Percentiles rank a stretch among this genome's conserved stretches.
These are phyloP conservation scores for Knufia petricola DNA, from an alignment of 2,329 filamentous ascomycete species.

Conservation along the genomic window DNA sequence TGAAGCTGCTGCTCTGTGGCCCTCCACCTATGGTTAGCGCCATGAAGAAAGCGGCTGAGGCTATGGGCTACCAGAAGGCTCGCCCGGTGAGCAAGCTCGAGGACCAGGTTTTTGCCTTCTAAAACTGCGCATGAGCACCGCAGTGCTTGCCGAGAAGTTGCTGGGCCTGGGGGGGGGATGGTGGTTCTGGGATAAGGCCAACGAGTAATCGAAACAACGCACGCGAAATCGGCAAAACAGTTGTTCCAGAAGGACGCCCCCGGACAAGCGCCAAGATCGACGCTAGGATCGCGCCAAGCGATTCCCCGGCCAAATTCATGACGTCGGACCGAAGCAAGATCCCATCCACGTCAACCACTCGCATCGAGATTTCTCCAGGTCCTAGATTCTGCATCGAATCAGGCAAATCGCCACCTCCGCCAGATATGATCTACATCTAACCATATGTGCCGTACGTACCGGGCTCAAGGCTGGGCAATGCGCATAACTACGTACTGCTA, in stretches of 20 bases:
- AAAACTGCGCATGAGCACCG: conserved; percentile 27
- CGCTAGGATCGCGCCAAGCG: background rate
- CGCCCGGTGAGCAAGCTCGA: conserved; percentile 93
- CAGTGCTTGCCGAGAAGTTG: too few relatives aligned
- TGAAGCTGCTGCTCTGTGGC: conserved; percentile 91
- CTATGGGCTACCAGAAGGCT: conserved; percentile 83
- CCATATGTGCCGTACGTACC: conserved; percentile 2
- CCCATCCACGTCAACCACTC: background rate
- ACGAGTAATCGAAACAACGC: too few relatives aligned
- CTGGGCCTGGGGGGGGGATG: too few relatives aligned
- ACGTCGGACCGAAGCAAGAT: background rate
- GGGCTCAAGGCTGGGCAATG: background rate
- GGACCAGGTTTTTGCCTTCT: conserved; percentile 97
- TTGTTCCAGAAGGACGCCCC: too few relatives aligned
- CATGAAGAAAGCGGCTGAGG: conserved; percentile 91
- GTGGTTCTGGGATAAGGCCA: too few relatives aligned
- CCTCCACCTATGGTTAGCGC: conserved; percentile 94
- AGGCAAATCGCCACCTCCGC: background rate
- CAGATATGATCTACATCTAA: background rate
- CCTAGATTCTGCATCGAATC: background rate
- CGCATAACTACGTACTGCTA: background rate
- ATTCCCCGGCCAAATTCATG: background rate
- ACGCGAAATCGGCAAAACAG: too few relatives aligned
- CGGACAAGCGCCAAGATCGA: too few relatives aligned
- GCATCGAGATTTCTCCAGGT: background rate